phyloP scores from a whole-genome alignment of 1,284 basidiomycete genomes.

The Leccinum griseonigrum region DNA sequence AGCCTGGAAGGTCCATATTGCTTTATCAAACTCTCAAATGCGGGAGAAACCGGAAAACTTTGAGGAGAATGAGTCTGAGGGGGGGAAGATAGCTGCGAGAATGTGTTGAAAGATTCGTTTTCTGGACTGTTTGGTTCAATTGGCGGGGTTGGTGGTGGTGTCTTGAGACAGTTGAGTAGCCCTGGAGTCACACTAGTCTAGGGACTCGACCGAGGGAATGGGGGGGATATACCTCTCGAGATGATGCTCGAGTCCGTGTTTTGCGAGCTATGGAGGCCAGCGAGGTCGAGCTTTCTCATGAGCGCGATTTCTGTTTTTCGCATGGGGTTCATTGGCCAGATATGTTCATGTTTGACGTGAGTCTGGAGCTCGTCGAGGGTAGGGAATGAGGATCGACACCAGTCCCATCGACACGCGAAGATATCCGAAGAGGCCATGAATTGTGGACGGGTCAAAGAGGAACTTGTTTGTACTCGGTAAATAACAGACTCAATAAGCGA shows the following conservation, averaged over 20 bases:
- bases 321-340: slow-evolving; percentile 37
- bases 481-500: neutral
- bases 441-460: neutral
- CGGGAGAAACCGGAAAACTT: slow-evolving; percentile 30
- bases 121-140: neutral
- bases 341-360: slow-evolving; percentile 49
- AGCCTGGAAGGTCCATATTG: slow-evolving; percentile 7
- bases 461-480: slow-evolving; percentile 28
- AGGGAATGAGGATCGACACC: slow-evolving; percentile 44
- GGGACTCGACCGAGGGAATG: neutral
- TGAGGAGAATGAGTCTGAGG: slow-evolving; percentile 15
- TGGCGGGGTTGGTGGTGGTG: slow-evolving; percentile 3
- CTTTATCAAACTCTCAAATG: slow-evolving; percentile 26
- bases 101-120: slow-evolving; percentile 11
- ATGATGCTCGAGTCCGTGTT: slow-evolving; percentile 13
- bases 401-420: slow-evolving; percentile 44
- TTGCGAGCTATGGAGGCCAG: slow-evolving; percentile 36
- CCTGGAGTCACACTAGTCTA: slow-evolving; percentile 16
- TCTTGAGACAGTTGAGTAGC: neutral
- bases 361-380: slow-evolving; percentile 37
- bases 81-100: slow-evolving; percentile 34
- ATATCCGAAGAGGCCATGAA: slow-evolving; percentile 10
- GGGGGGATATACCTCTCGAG: slow-evolving; percentile 21
- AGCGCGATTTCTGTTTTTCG: slow-evolving; percentile 27
- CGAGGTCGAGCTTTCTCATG: slow-evolving; percentile 32